phyloP scores from a whole-genome alignment of 2,329 filamentous ascomycete genomes.

The Scleromitrula shiraiana region DNA sequence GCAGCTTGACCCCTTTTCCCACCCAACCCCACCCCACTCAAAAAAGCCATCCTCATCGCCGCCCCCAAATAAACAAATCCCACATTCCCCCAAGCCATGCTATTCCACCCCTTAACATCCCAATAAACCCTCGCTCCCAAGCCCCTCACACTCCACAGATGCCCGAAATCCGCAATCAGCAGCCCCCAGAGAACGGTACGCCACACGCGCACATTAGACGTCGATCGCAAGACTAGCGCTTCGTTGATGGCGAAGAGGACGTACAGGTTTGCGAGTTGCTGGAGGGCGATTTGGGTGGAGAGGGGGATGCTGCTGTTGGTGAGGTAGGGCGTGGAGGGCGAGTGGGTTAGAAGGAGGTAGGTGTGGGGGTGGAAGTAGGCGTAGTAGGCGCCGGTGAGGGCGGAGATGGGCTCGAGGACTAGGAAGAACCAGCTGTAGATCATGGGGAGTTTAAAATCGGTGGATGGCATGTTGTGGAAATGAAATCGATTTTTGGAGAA shows the following conservation, averaged over 20 bases:
- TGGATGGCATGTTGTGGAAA: conserved; percentile 7
- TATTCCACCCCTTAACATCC: conserved; percentile 50
- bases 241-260: conserved; percentile 71
- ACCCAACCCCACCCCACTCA: conserved; percentile 47
- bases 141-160: conserved; percentile 57
- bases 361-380: conserved; percentile 40
- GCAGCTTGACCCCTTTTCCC: no score
- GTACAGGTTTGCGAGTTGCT: conserved; percentile 73
- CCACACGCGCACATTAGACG: conserved; percentile 63
- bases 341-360: conserved; percentile 59
- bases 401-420: conserved; percentile 55
- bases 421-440: conserved; percentile 68
- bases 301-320: conserved; percentile 41
- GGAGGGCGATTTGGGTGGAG: conserved; percentile 58
- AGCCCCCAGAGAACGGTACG: conserved; percentile 56
- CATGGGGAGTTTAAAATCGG: conserved; percentile 45
- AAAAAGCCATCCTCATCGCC: conserved; percentile 48
- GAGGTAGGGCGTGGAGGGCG: conserved; percentile 24
- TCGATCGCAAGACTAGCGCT: conserved; percentile 63
- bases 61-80: conserved; percentile 63
- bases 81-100: conserved; percentile 61
- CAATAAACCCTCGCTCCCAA: conserved; percentile 56
- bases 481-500: no score
- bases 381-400: conserved; percentile 44
- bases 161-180: conserved; percentile 68